Base-by-base conservation (phyloP, 2,329 filamentous ascomycete genomes). In the Neocucurbitaria cava region DNA sequence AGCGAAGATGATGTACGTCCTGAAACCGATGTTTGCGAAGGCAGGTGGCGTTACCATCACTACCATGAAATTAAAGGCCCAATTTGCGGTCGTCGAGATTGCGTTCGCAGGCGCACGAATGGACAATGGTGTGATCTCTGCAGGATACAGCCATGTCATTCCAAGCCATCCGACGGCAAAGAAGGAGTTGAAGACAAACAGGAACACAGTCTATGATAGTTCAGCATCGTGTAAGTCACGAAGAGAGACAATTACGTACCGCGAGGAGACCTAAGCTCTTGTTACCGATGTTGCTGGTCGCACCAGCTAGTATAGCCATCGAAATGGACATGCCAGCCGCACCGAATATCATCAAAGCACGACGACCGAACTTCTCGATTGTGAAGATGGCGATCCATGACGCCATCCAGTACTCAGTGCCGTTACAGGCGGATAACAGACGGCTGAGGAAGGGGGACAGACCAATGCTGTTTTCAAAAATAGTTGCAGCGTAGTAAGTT, bases 141-240 rank as follows among this genome's bases (percentile, higher is more conserved):
- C 92, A 66, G 73, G 74, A 46, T 75, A 76, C 1, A 74, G 54
- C 72, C 71, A 95, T 89, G 71, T 96, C 85, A 69, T 83, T 74
- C 85, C 84, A 79, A 67, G 82, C 92, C 91, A 96, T 61, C 91
- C 96, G 60, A 86, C 86, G 56, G 91, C 92, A 74, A 96, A 96
- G 83, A 89, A 95, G 82, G 90, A 91, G 82, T 96, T 93, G 83
- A 92, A 95, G 79, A 96, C 89, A 79, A 89, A 89, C 71, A 96
- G 93, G 80, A 96, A 94, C 58, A 96, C 91, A 82, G 92, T 71
- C 56, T 68, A 42, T 0, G 41, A n/a, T 62, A 64, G 26, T 18
- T 61, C 58, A 69, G 36, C 2, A 30, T 31, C 18, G 24, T 23
- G 39, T 5, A 7, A n/a, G 3, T 39, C 31, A 1, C 33, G 42